Conservation (phyloP, 495 filamentous ascomycete genomes). For the Bacidia gigantensis region DNA sequence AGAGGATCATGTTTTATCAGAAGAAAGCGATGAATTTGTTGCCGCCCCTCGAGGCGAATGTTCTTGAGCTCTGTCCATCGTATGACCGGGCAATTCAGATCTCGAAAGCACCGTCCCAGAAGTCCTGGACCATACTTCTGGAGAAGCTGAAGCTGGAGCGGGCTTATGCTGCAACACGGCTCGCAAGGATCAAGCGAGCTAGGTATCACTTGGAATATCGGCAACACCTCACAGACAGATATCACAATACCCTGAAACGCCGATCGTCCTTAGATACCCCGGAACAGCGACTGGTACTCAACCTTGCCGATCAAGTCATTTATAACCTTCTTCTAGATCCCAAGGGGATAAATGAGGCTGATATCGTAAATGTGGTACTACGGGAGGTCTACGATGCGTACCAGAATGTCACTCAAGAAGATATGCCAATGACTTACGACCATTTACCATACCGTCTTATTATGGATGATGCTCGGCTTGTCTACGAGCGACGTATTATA, state of each 20-base stretch:
- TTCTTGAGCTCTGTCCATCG: constrained; percentile 9
- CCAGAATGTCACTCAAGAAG: background rate
- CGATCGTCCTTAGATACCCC: constrained; percentile 2
- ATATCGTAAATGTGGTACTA: constrained; percentile 14
- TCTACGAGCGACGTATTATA: constrained; percentile 10
- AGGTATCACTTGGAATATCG: constrained; percentile 4
- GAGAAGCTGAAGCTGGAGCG: constrained; percentile 10
- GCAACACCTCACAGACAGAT: constrained; percentile 1
- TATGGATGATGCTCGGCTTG: constrained; percentile 15
- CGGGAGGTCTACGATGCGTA: constrained; percentile 10
- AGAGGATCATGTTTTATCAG: constrained; percentile 7
- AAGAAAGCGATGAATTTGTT: constrained; percentile 8
- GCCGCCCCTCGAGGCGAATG: constrained; percentile 9
- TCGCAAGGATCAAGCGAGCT: background rate
- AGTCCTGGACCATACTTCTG: constrained; percentile 11
- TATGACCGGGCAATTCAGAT: constrained; percentile 14
- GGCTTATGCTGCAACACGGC: background rate
- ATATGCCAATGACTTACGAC: background rate
- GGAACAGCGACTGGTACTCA: constrained; percentile 11
- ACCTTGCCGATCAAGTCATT: constrained; percentile 11
- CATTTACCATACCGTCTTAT: constrained; percentile 11
- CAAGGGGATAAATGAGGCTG: constrained; percentile 1
- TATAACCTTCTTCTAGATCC: background rate
- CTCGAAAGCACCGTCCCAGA: constrained; percentile 8
- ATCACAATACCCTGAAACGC: background rate